Base-by-base conservation (phyloP, 495 filamentous ascomycete species). In the Xylaria scruposa region DNA sequence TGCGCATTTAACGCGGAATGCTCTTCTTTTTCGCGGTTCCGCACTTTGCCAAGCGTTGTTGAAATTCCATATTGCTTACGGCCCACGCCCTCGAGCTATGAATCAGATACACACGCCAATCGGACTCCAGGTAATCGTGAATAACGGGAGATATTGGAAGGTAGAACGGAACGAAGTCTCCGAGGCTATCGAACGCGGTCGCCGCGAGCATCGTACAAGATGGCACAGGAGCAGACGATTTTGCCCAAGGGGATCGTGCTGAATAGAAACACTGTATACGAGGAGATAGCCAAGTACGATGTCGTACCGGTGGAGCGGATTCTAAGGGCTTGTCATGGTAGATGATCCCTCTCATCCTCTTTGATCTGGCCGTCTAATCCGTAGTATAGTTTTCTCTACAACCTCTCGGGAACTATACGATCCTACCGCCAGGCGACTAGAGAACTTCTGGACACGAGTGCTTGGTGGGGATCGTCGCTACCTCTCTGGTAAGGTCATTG, bases 361-460 rank as follows among this genome's bases (percentile, higher is more conserved):
- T 24, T 67, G 54, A 54, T 26, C 5, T 12, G 42, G 33, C 62
- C 10, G 26, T 67, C 74, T 79, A 61, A 76, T 67, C 36, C 24
- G 6, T n/a, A 12, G 65, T 44, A 19, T 73, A 88, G 86, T 84
- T 29, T 88, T 87, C 68, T 84, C 85, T 3, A 87, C 85, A 12
- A 87, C 84, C 1, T 84, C 83, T 24, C 80, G 84, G 64, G 78
- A 81, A 68, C 79, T 87, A 46, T 75, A 81, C 62, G 86, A 88
- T 75, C 86, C 86, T 44, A 87, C 83, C 17, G 85, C 86, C 1
- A 81, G 82, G 49, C 85, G 86, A 31, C 76, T 87, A 49, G 85
- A 88, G 75, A 85, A 88, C 68, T 87, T 86, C 59, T 88, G 86
- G 86, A 87, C 86, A 82, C 86, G 86, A 65, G 85, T 88, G 63